Evolutionary conservation across 768 basidiomycete genomes (phyloP), one percentile per base, ranked within the genome.

Genomic region (Albatrellus ellisii): DNA sequence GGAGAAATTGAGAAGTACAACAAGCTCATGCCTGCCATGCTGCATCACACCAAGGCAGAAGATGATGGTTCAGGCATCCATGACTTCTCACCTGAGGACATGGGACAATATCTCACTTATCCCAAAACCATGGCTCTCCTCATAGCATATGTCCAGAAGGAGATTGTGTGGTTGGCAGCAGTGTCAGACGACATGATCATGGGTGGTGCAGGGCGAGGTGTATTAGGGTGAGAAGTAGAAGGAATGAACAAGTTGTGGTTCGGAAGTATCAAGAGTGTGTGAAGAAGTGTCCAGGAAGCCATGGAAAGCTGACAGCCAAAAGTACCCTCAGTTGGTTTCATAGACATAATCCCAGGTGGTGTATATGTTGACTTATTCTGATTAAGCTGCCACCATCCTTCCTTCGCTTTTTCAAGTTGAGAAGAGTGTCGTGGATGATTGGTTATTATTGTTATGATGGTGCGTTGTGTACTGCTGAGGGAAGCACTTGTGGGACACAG

Each of bases 11-110:
- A 77, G 4, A 74, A 76, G 33, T 69, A 77, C 45, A 67, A 78
- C 14, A 61, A 69, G 15, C 75, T 75, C 46, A 52, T 80, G 27
- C 46, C 49, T 22, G 27, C 34, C 38, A 50, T 38, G 21, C 55
- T 79, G 14, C 69, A 71, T 37, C 66, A 63, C 38, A 79, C 79
- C 54, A 75, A 79, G 52, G 52, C 60, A 14, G 64, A 58, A 18
- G 82, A 86, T 44, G 81, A 85, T 49, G 67, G 68, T 18, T 78
- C 75, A 8, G 79, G 84, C 10, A 79, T 87, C 26, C 72, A 78
- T 44, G 83, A 85, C 56, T 85, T 79, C 56, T 55, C 63, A 11
- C 68, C 72, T 0, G 55, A 62, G 17, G 72, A 84, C 49, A 69
- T 62, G n/a, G 70, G 73, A 56, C 71, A 74, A 51, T 84, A 87